Base-by-base conservation (phyloP, 106 monocot species). In the Hemerocallis citrina region DNA sequence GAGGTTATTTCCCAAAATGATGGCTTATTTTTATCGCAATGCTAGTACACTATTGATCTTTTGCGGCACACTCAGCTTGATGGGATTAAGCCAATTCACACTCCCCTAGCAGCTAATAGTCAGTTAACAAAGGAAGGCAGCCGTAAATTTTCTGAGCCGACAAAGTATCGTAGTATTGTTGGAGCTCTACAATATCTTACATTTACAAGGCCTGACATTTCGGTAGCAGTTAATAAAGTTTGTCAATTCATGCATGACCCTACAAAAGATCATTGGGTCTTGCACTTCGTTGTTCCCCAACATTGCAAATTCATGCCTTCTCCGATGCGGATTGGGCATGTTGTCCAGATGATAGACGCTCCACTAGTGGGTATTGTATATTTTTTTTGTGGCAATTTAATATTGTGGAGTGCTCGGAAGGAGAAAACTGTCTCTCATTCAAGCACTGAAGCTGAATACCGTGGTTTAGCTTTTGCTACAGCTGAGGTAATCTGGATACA, bases 401-500 rank as follows among this genome's bases (percentile, higher is more conserved):
- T 75, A 1, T 75, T 54, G 0, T 63, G 68, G 75, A 8, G 21
- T 32, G 4, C 68, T 12, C 40, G 33, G 5, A 75, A 75, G 10
- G 66, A 60, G 51, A 21, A 2, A 0, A 39, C 16, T 9, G 58
- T 74, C 22, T 43, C 66, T 24, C 42, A 23, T 9, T 74, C 59
- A 7, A 25, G 46, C 15, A 67, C 73, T 23, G 55, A 74, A 33
- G 52, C 51, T 48, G 68, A 75, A 36, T 75, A 68, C 35, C n/a
- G 52, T 10, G 31, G 23, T 52, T n/a, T 74, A 13, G 65, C 51
- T 16, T 11, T 10, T 37, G 34, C 47, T 22, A 24, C 42, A 6
- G 32, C 34, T 39, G 75, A 75, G 45, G 0, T 75, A 27, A 16
- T 8, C 2, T 75, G 67, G 68, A 1, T 75, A n/a, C 40, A 43